These are phyloP conservation scores for Phytopythium helicoides DNA, from an alignment of 352 stramenopile genomes.

Conservation along the genomic window DNA sequence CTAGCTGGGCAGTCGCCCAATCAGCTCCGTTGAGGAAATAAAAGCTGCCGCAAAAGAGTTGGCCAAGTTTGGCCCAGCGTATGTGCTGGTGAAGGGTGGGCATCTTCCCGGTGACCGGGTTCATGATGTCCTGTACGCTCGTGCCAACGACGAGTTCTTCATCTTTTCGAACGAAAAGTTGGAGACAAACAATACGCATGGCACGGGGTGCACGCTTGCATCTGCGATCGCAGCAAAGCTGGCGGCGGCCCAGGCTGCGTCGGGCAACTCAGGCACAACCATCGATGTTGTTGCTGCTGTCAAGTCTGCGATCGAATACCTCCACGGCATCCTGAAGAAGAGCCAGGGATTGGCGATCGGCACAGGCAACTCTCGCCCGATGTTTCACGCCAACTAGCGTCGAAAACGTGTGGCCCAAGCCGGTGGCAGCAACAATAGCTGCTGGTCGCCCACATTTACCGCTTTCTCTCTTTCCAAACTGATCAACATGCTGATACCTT, in stretches of 20 bases:
- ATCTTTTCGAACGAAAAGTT: conserved; percentile 36
- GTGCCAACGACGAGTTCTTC: conserved; percentile 14
- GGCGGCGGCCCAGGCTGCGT: conserved; percentile 23
- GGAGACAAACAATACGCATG: conserved; percentile 50
- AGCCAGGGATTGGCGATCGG: conserved; percentile 35
- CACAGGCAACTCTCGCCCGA: conserved; percentile 31
- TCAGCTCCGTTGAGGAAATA: conserved; percentile 56
- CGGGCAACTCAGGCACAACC: conserved; percentile 19
- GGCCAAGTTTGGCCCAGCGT: conserved; percentile 44
- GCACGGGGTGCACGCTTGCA: conserved; percentile 94
- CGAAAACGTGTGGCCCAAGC: background rate
- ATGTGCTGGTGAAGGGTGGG: conserved; percentile 93
- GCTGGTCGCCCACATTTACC: too few relatives aligned
- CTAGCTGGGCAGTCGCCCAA: conserved; percentile 37
- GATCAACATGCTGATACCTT: too few relatives aligned
- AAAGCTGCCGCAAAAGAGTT: conserved; percentile 79
- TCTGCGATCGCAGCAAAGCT: conserved; percentile 88
- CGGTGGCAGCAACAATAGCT: too few relatives aligned
- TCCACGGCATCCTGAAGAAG: conserved; percentile 34
- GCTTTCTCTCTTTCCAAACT: too few relatives aligned
- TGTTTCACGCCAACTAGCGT: conserved; percentile 36
- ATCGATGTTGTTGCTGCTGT: conserved; percentile 36
- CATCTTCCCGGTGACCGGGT: conserved; percentile 34
- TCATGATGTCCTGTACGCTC: conserved; percentile 40
- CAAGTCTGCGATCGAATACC: conserved; percentile 31